These are phyloP conservation scores for Corrigiola litoralis DNA, from an alignment of 179 eudicot genomes.

Conservation along the genomic window DNA sequence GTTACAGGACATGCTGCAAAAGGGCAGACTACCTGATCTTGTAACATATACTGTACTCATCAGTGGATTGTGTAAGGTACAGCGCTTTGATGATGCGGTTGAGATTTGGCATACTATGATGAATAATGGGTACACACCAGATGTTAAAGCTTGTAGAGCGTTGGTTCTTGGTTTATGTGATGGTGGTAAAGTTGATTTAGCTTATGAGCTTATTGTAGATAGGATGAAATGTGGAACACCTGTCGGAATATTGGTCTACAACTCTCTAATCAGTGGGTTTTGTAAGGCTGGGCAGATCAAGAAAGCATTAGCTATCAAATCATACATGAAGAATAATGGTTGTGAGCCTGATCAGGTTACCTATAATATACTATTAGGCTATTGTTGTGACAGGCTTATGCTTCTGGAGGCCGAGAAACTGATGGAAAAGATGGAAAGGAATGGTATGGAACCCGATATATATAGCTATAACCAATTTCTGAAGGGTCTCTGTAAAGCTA, in stretches of 20 bases:
- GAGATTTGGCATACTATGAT: slow-evolving; percentile 71
- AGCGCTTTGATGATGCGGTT: slow-evolving; percentile 51
- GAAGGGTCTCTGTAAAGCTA: slow-evolving; percentile 89
- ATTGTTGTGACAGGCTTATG: slow-evolving; percentile 75
- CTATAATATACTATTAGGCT: slow-evolving; percentile 65
- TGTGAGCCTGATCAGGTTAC: slow-evolving; percentile 80
- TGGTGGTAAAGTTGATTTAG: slow-evolving; percentile 77
- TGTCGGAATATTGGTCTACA: slow-evolving; percentile 47
- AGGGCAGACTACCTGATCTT: slow-evolving; percentile 74
- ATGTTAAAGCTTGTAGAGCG: slow-evolving; percentile 76
- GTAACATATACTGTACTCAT: slow-evolving; percentile 78
- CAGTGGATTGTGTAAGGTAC: slow-evolving; percentile 65
- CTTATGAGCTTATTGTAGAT: slow-evolving; percentile 78
- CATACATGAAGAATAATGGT: slow-evolving; percentile 72
- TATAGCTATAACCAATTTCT: slow-evolving; percentile 88
- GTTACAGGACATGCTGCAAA: slow-evolving; percentile 50
- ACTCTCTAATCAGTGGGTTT: slow-evolving; percentile 79
- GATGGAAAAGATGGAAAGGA: slow-evolving; percentile 57
- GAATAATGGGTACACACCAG: slow-evolving; percentile 43
- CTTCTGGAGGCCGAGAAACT: slow-evolving; percentile 76
- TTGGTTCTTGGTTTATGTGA: slow-evolving; percentile 78
- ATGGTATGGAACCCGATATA: slow-evolving; percentile 55
- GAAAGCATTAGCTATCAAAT: slow-evolving; percentile 67
- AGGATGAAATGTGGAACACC: slow-evolving; percentile 46
- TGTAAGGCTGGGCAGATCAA: slow-evolving; percentile 65